Evolutionary conservation across 1,139 yeast species (phyloP).

Genomic region (Suhomyces wounanorum): DNA sequence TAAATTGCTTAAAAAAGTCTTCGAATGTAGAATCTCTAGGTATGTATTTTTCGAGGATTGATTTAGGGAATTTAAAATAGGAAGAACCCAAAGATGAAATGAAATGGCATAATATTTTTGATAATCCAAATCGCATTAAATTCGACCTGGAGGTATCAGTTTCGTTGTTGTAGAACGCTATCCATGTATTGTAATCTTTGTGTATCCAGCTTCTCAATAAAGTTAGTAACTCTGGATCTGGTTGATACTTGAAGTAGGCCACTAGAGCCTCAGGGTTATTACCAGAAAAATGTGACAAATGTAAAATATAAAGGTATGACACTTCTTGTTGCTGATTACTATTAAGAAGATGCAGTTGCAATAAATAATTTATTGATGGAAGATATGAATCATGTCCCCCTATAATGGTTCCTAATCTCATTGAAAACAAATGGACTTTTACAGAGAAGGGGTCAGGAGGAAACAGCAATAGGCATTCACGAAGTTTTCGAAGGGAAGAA

Average conservation of each 20-base stretch:
- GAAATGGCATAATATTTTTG: slow-evolving; percentile 31
- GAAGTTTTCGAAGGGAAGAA: slow-evolving; percentile 42
- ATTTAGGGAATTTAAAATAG: slow-evolving; percentile 34
- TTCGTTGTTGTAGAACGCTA: slow-evolving; percentile 33
- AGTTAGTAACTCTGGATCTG: slow-evolving; percentile 18
- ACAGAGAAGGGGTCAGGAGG: slow-evolving; percentile 43
- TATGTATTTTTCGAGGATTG: slow-evolving; percentile 26
- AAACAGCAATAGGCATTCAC: slow-evolving; percentile 53
- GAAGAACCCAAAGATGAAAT: slow-evolving; percentile 34
- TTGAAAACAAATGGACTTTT: slow-evolving; percentile 52
- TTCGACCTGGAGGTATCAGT: slow-evolving; percentile 29
- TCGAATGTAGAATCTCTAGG: slow-evolving; percentile 31
- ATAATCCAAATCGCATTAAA: slow-evolving; percentile 47
- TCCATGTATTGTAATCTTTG: slow-evolving; percentile 47
- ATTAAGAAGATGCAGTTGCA: slow-evolving; percentile 26
- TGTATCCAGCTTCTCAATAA: slow-evolving; percentile 39
- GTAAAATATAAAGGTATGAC: slow-evolving; percentile 43
- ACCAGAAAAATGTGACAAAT: slow-evolving; percentile 49
- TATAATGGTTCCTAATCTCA: slow-evolving; percentile 45
- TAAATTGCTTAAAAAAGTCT: slow-evolving; percentile 22
- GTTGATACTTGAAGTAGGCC: slow-evolving; percentile 31
- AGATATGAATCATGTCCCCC: slow-evolving; percentile 60
- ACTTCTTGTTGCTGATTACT: slow-evolving; percentile 42
- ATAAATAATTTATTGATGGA: slow-evolving; percentile 51
- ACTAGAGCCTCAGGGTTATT: slow-evolving; percentile 38